Evolutionary conservation across 257 asterid species (phyloP), one percentile per base, ranked within the genome.

Genomic region (Plantago elongata): DNA sequence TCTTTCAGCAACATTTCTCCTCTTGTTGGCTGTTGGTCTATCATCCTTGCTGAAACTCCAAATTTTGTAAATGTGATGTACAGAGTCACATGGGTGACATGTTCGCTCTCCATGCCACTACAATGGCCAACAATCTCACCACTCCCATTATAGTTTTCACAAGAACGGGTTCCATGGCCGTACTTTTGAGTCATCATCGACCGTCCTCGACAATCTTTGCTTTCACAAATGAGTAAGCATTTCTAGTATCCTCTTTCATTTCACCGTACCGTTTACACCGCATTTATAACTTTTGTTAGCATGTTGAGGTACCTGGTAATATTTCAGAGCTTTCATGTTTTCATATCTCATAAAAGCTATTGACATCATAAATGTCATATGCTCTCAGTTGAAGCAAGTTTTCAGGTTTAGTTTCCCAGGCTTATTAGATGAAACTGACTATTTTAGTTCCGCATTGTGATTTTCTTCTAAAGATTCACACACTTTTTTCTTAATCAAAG

Each of bases 111-210:
- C 99, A 89, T 68, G 70, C 95, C 56, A 79, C 96, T 69, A 82
- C 82, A 45, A 93, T 93, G 91, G 93, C 99, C 68, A 83, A 89
- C 75, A 87, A 94, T 60, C 90, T 93, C 67, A 70, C 65, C 30
- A 90, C 95, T 55, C 95, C 97, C 48, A 77, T 93, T 64, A 89
- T 93, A 64, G 99, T 93, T 72, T 93, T 93, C 78, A 93, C 99
- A 47, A 87, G 96, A 82, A 93, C 97, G 16, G 97, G 95, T 44
- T 89, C 96, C 60, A 93, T 93, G 97, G 97, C 99, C 37, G 51
- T 78, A 54, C 78, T 75, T 42, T 70, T 92, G 77, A 92, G 99
- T 67, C 99, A 92, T 68, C 75, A 89, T 70, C 87, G 96, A 30
- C 96, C 99, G 1, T 84, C 87, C 57, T 81, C 90, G 12, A 76